Evolutionary conservation across 1,284 basidiomycete species (phyloP), one percentile per base, ranked within the genome.

Genomic region (Pseudomicrostroma phylloplanum): DNA sequence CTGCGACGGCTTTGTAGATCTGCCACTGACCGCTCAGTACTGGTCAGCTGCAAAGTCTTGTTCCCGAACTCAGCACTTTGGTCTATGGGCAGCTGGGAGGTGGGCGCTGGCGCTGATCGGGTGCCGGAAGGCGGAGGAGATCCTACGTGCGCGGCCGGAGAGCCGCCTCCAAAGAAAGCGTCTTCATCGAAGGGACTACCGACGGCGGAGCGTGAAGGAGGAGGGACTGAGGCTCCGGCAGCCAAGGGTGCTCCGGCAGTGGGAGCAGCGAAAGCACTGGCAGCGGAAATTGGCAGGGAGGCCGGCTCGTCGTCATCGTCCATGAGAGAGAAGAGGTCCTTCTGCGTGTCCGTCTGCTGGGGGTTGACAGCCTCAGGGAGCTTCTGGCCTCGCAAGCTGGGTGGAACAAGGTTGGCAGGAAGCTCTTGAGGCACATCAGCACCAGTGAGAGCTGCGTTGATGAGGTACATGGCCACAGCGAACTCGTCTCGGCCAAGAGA

Each of bases 401-500:
- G 92, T 4, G 96, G 94, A 11, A 96, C 80, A 51, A 98, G 83
- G 42, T 86, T 85, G 25, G 80, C 77, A 0, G 92, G 91, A 17
- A 98, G 83, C 25, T 82, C 80, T 55, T 76, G 71, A 0, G 96
- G 96, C 36, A 78, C 55, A 1, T 90, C 87, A 66, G 86, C 87
- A n/a, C 94, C 94, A 1, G 86, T 84, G 1, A 97, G 82, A 78
- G 89, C 92, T 70, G 85, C 85, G 79, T 92, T 90, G 76, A 99
- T 97, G 55, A 99, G 85, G 80, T 94, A 86, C 88, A 96, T 88
- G 2, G 93, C 96, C 49, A 98, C 89, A 1, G 96, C 94, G 80
- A 99, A 98, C 30, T 93, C 91, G 64, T 97, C 94, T 59, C 88
- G 86, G 23, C 88, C 91, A 48, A 99, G 84, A 56, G 85, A 85